Evolutionary conservation across 176 grass and related monocot species (phyloP).

Genomic region (Puccinellia tenuiflora): DNA sequence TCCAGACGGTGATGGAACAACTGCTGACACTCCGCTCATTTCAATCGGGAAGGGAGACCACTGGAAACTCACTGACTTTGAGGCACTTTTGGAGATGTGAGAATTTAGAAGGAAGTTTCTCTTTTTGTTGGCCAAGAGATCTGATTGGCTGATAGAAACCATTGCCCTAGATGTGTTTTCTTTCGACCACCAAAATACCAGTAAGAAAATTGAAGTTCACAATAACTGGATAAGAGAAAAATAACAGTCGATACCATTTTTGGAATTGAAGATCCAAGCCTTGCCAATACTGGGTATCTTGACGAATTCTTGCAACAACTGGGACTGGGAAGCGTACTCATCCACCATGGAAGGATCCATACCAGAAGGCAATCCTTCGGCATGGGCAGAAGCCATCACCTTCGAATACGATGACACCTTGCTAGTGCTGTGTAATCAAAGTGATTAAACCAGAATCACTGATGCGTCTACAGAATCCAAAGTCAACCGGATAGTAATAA

Average conservation of each 20-base stretch:
- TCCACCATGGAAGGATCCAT: constrained; percentile 52
- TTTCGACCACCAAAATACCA: constrained; percentile 21
- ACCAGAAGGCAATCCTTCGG: constrained; percentile 43
- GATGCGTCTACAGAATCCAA: not conserved
- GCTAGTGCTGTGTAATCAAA: constrained; percentile 24
- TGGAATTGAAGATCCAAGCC: constrained; percentile 80
- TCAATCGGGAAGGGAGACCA: constrained; percentile 92
- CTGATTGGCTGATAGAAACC: constrained; percentile 53
- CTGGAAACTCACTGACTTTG: constrained; percentile 51
- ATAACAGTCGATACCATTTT: constrained; percentile 35
- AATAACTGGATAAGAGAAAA: not conserved
- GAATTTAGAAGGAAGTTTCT: constrained; percentile 55
- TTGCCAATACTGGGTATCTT: constrained; percentile 66
- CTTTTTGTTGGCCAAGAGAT: constrained; percentile 75
- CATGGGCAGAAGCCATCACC: constrained; percentile 31
- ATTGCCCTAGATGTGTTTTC: constrained; percentile 53
- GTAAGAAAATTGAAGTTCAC: not conserved
- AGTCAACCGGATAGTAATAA: not conserved
- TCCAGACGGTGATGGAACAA: constrained; percentile 76
- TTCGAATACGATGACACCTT: not conserved
- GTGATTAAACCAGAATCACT: constrained; percentile 3
- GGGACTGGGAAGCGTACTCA: constrained; percentile 70
- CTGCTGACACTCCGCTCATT: constrained; percentile 63
- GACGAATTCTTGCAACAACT: constrained; percentile 71
- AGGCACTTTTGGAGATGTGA: constrained; percentile 58